Percentiles rank a stretch among this genome's conserved stretches.
phyloP scores from a whole-genome alignment of 2,329 filamentous ascomycete genomes.

The Calonectria henricotiae region DNA sequence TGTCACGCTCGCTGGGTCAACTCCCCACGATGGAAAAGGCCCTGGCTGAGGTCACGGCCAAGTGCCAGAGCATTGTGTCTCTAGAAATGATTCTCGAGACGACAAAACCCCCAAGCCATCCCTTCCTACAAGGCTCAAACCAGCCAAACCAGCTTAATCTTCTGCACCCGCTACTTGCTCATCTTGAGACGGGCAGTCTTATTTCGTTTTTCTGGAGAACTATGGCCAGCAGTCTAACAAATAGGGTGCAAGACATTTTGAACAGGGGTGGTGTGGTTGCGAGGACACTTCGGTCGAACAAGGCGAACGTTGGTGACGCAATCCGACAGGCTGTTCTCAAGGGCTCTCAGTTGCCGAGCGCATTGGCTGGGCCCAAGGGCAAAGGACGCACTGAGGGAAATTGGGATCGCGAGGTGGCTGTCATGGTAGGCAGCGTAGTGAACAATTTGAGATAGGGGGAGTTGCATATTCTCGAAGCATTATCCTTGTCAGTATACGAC shows the following conservation, averaged over 20 bases:
- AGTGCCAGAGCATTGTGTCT: slow-evolving; percentile 93
- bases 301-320: slow-evolving; percentile 81
- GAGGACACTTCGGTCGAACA: slow-evolving; percentile 84
- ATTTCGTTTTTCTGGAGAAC: slow-evolving; percentile 95
- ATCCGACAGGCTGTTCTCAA: slow-evolving; percentile 87
- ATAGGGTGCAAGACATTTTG: slow-evolving; percentile 88
- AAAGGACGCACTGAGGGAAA: slow-evolving; percentile 66
- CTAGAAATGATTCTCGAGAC: slow-evolving; percentile 83
- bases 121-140: slow-evolving; percentile 67
- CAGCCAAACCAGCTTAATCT: slow-evolving; percentile 67
- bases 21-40: slow-evolving; percentile 88
- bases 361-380: slow-evolving; percentile 61
- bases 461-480: slow-evolving; percentile 15
- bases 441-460: slow-evolving; percentile 64
- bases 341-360: slow-evolving; percentile 80
- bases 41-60: slow-evolving; percentile 83
- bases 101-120: slow-evolving; percentile 79
- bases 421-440: slow-evolving; percentile 92
- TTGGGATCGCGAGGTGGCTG: slow-evolving; percentile 94
- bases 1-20: slow-evolving; percentile 84
- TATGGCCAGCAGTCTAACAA: slow-evolving; percentile 83
- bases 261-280: slow-evolving; percentile 87
- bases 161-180: slow-evolving; percentile 79
- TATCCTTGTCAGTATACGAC: slow-evolving; percentile 7
- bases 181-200: slow-evolving; percentile 90